Evolutionary conservation across 306 rosid species (phyloP), one percentile per base, ranked within the genome.

Genomic region (Sphenostylis stenocarpa): DNA sequence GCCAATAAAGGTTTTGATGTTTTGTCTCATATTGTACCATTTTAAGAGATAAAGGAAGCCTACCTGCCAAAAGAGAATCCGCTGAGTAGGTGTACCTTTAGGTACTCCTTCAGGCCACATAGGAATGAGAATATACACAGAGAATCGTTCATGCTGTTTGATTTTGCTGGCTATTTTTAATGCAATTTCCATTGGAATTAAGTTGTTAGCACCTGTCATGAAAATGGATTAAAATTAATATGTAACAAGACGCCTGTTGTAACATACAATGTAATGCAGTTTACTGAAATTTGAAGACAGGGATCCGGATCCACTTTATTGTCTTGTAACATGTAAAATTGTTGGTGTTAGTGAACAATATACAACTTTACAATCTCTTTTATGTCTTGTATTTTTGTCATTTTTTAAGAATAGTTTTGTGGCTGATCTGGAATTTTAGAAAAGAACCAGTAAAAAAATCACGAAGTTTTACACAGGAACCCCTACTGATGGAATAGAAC

Each of bases 21-120:
- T 36, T 53, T 33, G 33, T 26, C 8, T 43, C 26, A 36, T 6
- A 19, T 31, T 36, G 17, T 16, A 52, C 13, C 6, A 34, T 51
- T 68, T 58, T 44, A 57, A 33, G 68, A n/a, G 66, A 31, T 16
- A 67, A 72, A 31, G 29, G 68, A 60, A 39, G 48, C 56, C 20
- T 80, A 90, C 96, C 95, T 92, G 98, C 98, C 98, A 93, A 82
- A 81, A 91, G 72, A 93, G 96, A 82, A 93, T 93, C 67, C 93
- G 57, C 71, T 93, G 95, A 78, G 80, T 81, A 45, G 93, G 23
- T 58, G 55, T 73, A 80, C 96, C 82, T 41, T 93, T 85, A 36
- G 98, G 98, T 51, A 72, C 86, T 76, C 98, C 98, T 85, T 93
- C 97, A 28, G 98, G 98, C 93, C 96, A 93, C 98, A 93, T 93